phyloP scores from a whole-genome alignment of 108 stramenopile species.

The Cyclotella choctawhatcheeana region DNA sequence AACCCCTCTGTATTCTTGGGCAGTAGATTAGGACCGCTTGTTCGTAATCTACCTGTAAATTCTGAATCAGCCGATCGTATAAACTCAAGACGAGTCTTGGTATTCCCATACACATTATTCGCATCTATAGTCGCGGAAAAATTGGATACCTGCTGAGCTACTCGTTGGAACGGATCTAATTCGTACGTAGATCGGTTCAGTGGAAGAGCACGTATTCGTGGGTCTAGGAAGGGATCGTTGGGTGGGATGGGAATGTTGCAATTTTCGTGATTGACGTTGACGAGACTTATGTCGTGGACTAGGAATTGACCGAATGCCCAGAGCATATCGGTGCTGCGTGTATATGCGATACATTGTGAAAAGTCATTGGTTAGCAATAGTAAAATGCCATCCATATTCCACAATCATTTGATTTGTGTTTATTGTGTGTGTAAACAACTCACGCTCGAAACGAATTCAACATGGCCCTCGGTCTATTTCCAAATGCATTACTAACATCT shows the following conservation, averaged over 20 bases:
- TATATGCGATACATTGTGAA: not conserved
- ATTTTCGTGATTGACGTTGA: conserved; percentile 2
- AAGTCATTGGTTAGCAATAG: not conserved
- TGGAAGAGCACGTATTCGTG: not conserved
- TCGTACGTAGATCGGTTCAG: conserved; percentile 11
- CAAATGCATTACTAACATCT: conserved; percentile 32
- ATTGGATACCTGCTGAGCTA: conserved; percentile 10
- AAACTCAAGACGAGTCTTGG: not conserved
- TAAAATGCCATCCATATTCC: too few relatives aligned
- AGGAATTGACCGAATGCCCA: conserved; percentile 54
- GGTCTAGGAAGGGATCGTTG: conserved; percentile 28
- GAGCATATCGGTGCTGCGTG: conserved; percentile 21
- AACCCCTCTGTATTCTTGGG: conserved; percentile 27
- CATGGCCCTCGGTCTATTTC: not conserved
- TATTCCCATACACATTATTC: conserved; percentile 22
- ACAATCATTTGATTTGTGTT: too few relatives aligned
- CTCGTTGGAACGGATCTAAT: not conserved
- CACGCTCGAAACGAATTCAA: conserved; percentile 23
- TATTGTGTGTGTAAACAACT: not conserved
- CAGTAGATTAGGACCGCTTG: conserved; percentile 22
- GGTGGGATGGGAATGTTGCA: conserved; percentile 22
- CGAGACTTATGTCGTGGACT: conserved; percentile 35
- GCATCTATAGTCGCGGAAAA: conserved; percentile 16
- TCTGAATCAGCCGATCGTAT: conserved; percentile 18
- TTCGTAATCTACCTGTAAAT: conserved; percentile 11